A percentile compares a stretch with the other conserved stretches of the same genome.
phyloP scores from a whole-genome alignment of 768 basidiomycete genomes.

The Suillus clintonianus region DNA sequence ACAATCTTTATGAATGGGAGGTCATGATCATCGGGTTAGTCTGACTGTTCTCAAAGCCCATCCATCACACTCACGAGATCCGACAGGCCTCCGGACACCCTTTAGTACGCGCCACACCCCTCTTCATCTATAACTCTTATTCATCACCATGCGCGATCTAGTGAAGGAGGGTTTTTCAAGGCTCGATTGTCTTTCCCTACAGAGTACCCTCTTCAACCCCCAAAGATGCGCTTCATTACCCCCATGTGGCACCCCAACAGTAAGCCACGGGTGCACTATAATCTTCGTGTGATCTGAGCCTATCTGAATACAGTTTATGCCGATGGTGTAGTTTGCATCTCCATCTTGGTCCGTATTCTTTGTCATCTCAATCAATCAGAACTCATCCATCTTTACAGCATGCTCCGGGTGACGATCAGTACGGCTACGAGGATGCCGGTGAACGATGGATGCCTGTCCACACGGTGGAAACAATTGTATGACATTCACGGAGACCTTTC shows the following conservation, averaged over 20 bases:
- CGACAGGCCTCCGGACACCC: slow-evolving; percentile 82
- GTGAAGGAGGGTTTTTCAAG: slow-evolving; percentile 96
- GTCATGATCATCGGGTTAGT: slow-evolving; percentile 90
- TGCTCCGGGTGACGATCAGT: slow-evolving; percentile 94
- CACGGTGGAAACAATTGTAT: slow-evolving; percentile 93
- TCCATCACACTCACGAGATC: slow-evolving; percentile 18
- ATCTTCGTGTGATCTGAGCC: not conserved
- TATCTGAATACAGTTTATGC: slow-evolving; percentile 68
- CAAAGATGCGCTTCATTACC: slow-evolving; percentile 95
- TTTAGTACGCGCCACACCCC: slow-evolving; percentile 67
- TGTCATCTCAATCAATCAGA: not conserved
- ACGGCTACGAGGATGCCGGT: slow-evolving; percentile 94
- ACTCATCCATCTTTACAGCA: slow-evolving; percentile 53
- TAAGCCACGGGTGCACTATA: slow-evolving; percentile 38
- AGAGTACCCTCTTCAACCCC: slow-evolving; percentile 88
- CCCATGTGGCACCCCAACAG: slow-evolving; percentile 99
- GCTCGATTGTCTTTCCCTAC: slow-evolving; percentile 86
- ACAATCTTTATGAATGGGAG: slow-evolving; percentile 96
- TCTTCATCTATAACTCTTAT: not conserved
- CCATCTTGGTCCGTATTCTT: slow-evolving; percentile 66
- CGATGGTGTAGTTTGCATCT: slow-evolving; percentile 93
- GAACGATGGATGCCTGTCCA: slow-evolving; percentile 99
- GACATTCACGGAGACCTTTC: slow-evolving; percentile 17
- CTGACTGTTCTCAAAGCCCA: slow-evolving; percentile 13
- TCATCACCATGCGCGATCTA: slow-evolving; percentile 28